A percentile compares a stretch with the other conserved stretches of the same genome.
Conservation (phyloP, 208 protist genomes). For the Angomonas deanei region DNA sequence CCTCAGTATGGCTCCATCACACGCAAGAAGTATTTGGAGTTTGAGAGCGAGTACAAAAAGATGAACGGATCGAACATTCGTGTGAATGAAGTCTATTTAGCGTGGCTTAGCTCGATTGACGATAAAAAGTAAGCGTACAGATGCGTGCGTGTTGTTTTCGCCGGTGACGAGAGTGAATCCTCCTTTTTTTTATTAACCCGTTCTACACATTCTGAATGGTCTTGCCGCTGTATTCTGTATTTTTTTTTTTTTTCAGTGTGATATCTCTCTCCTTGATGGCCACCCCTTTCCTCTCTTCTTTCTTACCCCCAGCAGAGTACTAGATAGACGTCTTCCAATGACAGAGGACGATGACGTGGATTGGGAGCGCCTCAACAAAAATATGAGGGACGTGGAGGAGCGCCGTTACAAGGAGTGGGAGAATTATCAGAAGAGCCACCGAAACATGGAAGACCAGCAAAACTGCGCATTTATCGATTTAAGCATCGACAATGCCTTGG, state of each 20-base stretch:
- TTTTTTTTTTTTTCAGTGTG: too few species aligned
- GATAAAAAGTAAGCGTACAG: background rate
- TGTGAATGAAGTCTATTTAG: slow-evolving; percentile 76
- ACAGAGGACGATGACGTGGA: too few species aligned
- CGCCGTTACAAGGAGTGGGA: slow-evolving; percentile 84
- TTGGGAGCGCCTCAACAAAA: background rate
- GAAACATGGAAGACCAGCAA: slow-evolving; percentile 68
- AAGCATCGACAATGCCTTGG: slow-evolving; percentile 60
- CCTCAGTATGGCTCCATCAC: slow-evolving; percentile 66
- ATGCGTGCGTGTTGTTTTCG: background rate
- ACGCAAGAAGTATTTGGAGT: slow-evolving; percentile 70
- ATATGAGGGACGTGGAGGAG: slow-evolving; percentile 55
- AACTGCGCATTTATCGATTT: slow-evolving; percentile 79
- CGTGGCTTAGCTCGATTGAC: slow-evolving; percentile 61
- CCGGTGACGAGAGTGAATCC: too few species aligned
- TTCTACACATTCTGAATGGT: too few species aligned
- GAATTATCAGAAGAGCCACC: slow-evolving; percentile 80
- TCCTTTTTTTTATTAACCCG: too few species aligned
- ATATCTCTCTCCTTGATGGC: background rate
- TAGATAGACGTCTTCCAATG: background rate
- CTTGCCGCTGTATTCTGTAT: too few species aligned
- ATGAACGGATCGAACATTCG: slow-evolving; percentile 56
- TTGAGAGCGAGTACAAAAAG: slow-evolving; percentile 60
- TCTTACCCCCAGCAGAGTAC: too few species aligned
- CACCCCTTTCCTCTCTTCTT: background rate